These are phyloP conservation scores for Wickerhamiella allomyrinae DNA, from an alignment of 805 yeast genomes.

Conservation along the genomic window DNA sequence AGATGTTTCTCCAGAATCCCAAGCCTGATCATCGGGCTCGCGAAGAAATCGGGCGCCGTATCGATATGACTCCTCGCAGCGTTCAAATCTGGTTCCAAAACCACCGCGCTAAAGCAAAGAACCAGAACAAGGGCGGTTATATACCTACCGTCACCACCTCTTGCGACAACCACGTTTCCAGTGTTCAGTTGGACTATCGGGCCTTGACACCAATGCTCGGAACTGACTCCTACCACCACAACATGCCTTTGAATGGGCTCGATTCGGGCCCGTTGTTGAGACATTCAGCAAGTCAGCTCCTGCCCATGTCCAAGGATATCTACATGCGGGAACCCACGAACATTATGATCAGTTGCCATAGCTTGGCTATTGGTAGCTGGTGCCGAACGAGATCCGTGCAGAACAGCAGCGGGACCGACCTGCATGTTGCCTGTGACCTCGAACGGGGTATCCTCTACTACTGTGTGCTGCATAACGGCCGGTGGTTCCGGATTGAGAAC, in stretches of 20 bases:
- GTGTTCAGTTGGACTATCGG: conserved; percentile 8
- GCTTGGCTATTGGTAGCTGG: conserved; percentile 1
- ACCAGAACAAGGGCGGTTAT: conserved; percentile 19
- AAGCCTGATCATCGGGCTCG: conserved; percentile 38
- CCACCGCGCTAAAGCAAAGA: conserved; percentile 36
- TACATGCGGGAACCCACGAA: too few species aligned
- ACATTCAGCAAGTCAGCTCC: not conserved
- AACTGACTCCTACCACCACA: not conserved
- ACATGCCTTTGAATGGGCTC: not conserved
- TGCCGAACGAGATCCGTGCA: not conserved
- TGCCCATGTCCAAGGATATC: not conserved
- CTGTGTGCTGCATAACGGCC: not conserved
- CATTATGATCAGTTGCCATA: not conserved
- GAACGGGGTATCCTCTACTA: not conserved
- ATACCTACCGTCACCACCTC: conserved; percentile 5
- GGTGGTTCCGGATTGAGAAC: not conserved
- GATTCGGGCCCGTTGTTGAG: not conserved
- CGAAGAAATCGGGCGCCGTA: conserved; percentile 44
- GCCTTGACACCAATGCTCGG: not conserved
- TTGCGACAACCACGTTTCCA: conserved; percentile 5
- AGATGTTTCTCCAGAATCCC: conserved; percentile 56
- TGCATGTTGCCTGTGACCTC: not conserved
- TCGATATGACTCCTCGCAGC: conserved; percentile 76
- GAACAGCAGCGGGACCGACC: not conserved
- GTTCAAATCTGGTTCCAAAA: conserved; percentile 93